Evolutionary conservation across 2,329 filamentous ascomycete species (phyloP).

Genomic region (Fusarium acutatum): DNA sequence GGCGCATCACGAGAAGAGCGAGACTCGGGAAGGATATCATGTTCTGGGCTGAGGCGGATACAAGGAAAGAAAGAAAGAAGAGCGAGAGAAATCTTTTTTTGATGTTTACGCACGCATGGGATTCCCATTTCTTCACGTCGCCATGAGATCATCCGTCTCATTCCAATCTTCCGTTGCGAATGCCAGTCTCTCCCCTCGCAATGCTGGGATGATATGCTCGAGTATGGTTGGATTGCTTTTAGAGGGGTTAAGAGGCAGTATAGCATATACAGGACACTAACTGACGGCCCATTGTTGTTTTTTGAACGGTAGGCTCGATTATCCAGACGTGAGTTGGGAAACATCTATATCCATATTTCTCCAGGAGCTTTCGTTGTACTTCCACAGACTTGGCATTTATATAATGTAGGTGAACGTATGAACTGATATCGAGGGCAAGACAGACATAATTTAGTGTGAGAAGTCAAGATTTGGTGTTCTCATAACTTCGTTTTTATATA

Average conservation of each 20-base stretch:
- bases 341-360: not conserved
- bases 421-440: not conserved
- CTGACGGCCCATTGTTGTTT: not conserved
- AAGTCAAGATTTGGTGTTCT: not conserved
- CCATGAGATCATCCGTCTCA: conserved; percentile 18
- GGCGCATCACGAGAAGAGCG: conserved; percentile 25
- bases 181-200: conserved; percentile 1
- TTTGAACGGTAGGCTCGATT: not conserved
- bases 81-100: conserved; percentile 40
- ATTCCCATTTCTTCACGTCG: conserved; percentile 28
- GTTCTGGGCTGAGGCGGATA: conserved; percentile 14
- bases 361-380: not conserved
- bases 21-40: conserved; percentile 16
- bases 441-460: not conserved
- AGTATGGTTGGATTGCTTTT: conserved; percentile 22
- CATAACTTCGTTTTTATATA: not conserved
- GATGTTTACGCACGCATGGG: conserved; percentile 40
- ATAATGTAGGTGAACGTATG: not conserved
- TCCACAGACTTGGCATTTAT: not conserved
- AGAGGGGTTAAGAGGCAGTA: conserved; percentile 15
- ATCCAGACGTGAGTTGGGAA: not conserved
- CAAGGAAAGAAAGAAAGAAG: conserved; percentile 31
- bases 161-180: not conserved
- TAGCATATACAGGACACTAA: conserved; percentile 34
- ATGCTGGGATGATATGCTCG: not conserved